Conservation (phyloP, 2,329 filamentous ascomycete genomes). For the Exophiala alcalophila region DNA sequence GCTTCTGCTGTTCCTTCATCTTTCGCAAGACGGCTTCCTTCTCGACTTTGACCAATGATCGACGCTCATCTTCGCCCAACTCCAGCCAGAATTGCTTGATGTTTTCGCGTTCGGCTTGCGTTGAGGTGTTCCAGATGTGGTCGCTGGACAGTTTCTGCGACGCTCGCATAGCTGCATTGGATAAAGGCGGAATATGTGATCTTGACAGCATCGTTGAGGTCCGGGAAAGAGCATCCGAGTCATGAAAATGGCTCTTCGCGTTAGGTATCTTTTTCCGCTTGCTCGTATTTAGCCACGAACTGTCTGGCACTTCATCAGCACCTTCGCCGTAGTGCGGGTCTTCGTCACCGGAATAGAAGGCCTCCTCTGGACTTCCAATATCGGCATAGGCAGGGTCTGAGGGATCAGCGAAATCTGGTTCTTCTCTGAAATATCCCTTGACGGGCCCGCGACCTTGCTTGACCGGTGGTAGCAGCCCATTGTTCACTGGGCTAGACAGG, state of each 20-base stretch:
- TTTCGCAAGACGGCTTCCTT: slow-evolving; percentile 97
- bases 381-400: slow-evolving; percentile 39
- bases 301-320: slow-evolving; percentile 30
- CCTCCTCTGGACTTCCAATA: slow-evolving; percentile 51
- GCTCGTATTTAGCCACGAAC: slow-evolving; percentile 29
- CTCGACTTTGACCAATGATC: slow-evolving; percentile 94
- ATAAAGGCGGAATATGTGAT: slow-evolving; percentile 44
- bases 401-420: slow-evolving; percentile 34
- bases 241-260: slow-evolving; percentile 6
- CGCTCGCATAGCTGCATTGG: slow-evolving; percentile 43
- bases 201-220: slow-evolving; percentile 37
- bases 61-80: slow-evolving; percentile 87
- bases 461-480: slow-evolving; percentile 24
- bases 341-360: slow-evolving; percentile 57
- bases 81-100: slow-evolving; percentile 99
- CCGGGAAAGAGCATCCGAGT: slow-evolving; percentile 18
- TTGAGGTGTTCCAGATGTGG: slow-evolving; percentile 97
- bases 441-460: slow-evolving; percentile 30
- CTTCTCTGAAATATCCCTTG: slow-evolving; percentile 32
- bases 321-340: slow-evolving; percentile 39
- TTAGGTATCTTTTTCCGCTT: slow-evolving; percentile 34
- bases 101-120: slow-evolving; percentile 87
- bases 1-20: slow-evolving; percentile 99
- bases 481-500: slow-evolving; percentile 5
- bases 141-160: slow-evolving; percentile 60